Conservation (phyloP, 805 yeast genomes). For the Ogataea pilisensis region DNA sequence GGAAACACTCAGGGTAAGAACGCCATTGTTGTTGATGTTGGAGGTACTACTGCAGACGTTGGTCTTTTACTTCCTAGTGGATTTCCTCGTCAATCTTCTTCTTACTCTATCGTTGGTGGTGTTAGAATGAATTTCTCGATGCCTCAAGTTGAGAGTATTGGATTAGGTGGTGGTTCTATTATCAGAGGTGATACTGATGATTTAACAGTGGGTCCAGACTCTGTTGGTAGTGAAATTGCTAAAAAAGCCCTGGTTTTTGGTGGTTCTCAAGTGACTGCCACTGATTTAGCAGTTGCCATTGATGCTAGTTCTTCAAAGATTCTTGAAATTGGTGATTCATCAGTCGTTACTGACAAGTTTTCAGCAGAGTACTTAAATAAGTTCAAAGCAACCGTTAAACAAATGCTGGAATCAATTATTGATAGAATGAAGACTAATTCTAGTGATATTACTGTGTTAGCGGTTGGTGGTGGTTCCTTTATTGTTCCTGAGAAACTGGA, state of each 20-base stretch:
- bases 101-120: slow-evolving; percentile 42
- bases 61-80: slow-evolving; percentile 43
- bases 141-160: slow-evolving; percentile 48
- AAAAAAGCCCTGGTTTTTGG: slow-evolving; percentile 38
- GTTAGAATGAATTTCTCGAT: slow-evolving; percentile 46
- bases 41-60: slow-evolving; percentile 51
- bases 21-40: slow-evolving; percentile 43
- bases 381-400: slow-evolving; percentile 13
- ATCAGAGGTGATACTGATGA: slow-evolving; percentile 26
- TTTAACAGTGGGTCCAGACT: slow-evolving; percentile 43
- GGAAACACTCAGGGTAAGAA: slow-evolving; percentile 32
- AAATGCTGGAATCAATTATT: slow-evolving; percentile 35
- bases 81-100: slow-evolving; percentile 43
- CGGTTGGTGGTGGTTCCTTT: slow-evolving; percentile 50
- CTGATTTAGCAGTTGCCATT: slow-evolving; percentile 39
- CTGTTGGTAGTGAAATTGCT: slow-evolving; percentile 40
- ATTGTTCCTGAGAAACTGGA: slow-evolving; percentile 34
- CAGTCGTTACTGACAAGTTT: slow-evolving; percentile 9
- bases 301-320: slow-evolving; percentile 27
- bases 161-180: slow-evolving; percentile 48
- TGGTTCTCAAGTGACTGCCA: slow-evolving; percentile 37
- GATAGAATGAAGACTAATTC: slow-evolving; percentile 44
- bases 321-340: slow-evolving; percentile 26
- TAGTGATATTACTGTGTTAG: slow-evolving; percentile 36
- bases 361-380: slow-evolving; percentile 1